These are phyloP conservation scores for Scytalidium sp. DNA, from an alignment of 2,329 filamentous ascomycete species.

Conservation along the genomic window DNA sequence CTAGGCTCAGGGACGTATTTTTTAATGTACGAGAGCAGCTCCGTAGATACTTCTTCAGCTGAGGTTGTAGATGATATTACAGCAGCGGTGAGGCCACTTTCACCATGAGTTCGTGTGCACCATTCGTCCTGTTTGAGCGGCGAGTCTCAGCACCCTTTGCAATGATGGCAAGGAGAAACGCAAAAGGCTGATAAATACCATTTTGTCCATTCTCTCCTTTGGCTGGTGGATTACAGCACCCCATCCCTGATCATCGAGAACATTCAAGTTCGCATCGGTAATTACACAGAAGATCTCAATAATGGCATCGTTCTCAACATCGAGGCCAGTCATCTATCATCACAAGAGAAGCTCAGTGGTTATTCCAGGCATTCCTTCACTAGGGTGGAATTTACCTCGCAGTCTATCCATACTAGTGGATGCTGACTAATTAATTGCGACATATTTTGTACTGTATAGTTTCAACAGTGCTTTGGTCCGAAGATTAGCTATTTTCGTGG, in stretches of 20 bases:
- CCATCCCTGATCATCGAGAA: slow-evolving; percentile 75
- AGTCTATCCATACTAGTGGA: slow-evolving; percentile 30
- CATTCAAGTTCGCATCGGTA: slow-evolving; percentile 73
- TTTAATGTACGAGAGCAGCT: slow-evolving; percentile 75
- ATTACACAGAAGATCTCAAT: slow-evolving; percentile 91
- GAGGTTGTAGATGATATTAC: slow-evolving; percentile 73
- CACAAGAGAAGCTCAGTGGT: slow-evolving; percentile 6
- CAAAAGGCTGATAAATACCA: slow-evolving; percentile 47
- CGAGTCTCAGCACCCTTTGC: neutral
- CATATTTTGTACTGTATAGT: neutral
- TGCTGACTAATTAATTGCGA: slow-evolving; percentile 4
- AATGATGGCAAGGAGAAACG: neutral
- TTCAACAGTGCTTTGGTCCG: too few relatives aligned
- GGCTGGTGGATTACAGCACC: slow-evolving; percentile 76
- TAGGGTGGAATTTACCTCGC: slow-evolving; percentile 20
- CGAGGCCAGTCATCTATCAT: slow-evolving; percentile 85
- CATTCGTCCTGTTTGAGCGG: slow-evolving; percentile 61
- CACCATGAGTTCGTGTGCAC: slow-evolving; percentile 78
- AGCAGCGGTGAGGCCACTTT: slow-evolving; percentile 76
- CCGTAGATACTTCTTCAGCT: slow-evolving; percentile 66
- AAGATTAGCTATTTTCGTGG: too few relatives aligned
- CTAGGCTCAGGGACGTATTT: slow-evolving; percentile 64
- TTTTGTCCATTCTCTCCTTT: slow-evolving; percentile 66
- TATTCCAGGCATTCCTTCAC: slow-evolving; percentile 2
- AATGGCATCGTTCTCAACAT: slow-evolving; percentile 76